phyloP scores from a whole-genome alignment of 2,329 filamentous ascomycete genomes.

The Fusarium pseudocircinatum region DNA sequence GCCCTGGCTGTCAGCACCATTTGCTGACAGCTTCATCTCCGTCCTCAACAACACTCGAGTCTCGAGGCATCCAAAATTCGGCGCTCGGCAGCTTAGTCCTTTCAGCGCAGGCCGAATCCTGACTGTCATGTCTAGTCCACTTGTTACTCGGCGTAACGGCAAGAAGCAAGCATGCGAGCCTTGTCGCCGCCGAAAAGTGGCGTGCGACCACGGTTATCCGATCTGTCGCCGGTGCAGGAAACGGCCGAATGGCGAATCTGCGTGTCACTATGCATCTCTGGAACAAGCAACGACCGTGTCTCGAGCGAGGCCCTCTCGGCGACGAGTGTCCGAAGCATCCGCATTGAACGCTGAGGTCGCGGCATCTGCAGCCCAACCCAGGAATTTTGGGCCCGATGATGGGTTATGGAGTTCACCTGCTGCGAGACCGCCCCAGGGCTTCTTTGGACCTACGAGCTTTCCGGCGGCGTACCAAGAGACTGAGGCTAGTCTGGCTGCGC shows the following conservation, averaged over 20 bases:
- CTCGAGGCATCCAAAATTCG: not conserved
- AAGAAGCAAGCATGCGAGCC: constrained; percentile 4
- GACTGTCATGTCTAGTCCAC: not conserved
- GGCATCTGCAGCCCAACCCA: rapidly evolving
- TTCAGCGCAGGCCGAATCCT: too few species aligned
- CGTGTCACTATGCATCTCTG: not conserved
- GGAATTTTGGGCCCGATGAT: not conserved
- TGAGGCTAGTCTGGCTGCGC: not conserved
- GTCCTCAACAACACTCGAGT: too few species aligned
- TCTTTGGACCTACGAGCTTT: not conserved
- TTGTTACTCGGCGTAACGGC: not conserved
- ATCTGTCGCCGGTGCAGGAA: not conserved
- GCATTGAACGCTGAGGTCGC: not conserved
- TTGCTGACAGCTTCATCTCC: not conserved
- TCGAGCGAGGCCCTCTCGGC: not conserved
- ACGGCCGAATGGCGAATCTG: not conserved
- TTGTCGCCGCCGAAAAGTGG: not conserved
- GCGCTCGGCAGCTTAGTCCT: rapidly evolving
- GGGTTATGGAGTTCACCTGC: not conserved
- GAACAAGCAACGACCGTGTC: rapidly evolving
- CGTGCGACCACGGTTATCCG: not conserved
- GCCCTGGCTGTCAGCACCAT: not conserved
- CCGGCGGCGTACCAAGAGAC: not conserved
- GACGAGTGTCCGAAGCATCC: not conserved
- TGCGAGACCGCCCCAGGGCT: not conserved